Evolutionary conservation across 1,284 basidiomycete genomes (phyloP).

Genomic region (Fomitopsis palustris): DNA sequence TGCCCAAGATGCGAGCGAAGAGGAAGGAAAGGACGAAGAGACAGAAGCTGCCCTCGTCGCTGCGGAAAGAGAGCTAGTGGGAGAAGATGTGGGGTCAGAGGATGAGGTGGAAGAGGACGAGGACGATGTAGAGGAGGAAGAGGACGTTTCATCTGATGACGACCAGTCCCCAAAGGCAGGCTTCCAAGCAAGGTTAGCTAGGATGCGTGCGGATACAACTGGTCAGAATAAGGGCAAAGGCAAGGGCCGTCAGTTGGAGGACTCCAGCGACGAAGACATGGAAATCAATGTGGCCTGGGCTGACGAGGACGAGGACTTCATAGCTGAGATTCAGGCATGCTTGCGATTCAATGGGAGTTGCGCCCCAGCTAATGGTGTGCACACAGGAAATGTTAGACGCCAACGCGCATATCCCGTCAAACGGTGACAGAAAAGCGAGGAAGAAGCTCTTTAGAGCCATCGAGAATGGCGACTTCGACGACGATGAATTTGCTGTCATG

Average conservation of each 20-base stretch:
- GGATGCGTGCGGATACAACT: constrained; percentile 31
- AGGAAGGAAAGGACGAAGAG: constrained; percentile 21
- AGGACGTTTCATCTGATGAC: constrained; percentile 31
- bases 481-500: constrained; percentile 28
- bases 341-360: not conserved
- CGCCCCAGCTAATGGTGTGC: not conserved
- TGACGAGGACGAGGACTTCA: constrained; percentile 62
- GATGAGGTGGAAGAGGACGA: constrained; percentile 29
- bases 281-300: constrained; percentile 42
- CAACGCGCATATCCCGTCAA: constrained; percentile 34
- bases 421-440: constrained; percentile 45
- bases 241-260: constrained; percentile 41
- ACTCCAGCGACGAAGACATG: constrained; percentile 28
- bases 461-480: constrained; percentile 54
- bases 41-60: constrained; percentile 13
- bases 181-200: constrained; percentile 53
- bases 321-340: constrained; percentile 59
- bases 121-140: no score
- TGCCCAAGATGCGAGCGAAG: constrained; percentile 28
- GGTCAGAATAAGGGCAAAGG: constrained; percentile 32
- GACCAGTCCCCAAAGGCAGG: constrained; percentile 42
- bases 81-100: constrained; percentile 15
- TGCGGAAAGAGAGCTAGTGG: constrained; percentile 18
- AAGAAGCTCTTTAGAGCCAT: constrained; percentile 66
- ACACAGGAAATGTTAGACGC: constrained; percentile 44